Conservation (phyloP, 306 rosid genomes). For the Acacia crassicarpa region DNA sequence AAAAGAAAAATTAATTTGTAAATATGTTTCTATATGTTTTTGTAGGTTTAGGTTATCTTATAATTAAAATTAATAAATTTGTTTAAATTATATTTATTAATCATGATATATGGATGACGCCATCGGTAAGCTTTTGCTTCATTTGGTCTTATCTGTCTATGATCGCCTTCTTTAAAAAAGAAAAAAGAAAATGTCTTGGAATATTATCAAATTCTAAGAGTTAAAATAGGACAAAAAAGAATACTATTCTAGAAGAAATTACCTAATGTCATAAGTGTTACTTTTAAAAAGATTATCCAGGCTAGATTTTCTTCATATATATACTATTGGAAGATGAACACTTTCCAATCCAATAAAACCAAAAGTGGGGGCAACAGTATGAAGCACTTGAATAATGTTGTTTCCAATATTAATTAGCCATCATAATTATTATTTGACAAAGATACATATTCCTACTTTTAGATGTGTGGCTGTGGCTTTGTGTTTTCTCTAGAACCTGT, state of each 20-base stretch:
- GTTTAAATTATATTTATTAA: too few species aligned
- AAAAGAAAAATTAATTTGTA: too few species aligned
- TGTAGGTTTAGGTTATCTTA: neutral
- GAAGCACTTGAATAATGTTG: constrained; percentile 3
- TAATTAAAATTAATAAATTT: too few species aligned
- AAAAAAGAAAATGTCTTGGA: too few species aligned
- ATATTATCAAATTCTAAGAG: too few species aligned
- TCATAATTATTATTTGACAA: neutral
- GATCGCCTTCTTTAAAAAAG: too few species aligned
- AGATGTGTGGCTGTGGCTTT: neutral
- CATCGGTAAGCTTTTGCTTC: too few species aligned
- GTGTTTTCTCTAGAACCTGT: neutral
- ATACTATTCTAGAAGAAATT: neutral
- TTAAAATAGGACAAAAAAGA: too few species aligned
- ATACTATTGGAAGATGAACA: neutral
- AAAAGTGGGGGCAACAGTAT: neutral
- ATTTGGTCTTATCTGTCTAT: too few species aligned
- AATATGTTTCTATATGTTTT: too few species aligned
- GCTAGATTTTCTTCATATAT: neutral
- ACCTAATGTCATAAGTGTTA: neutral
- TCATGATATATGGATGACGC: too few species aligned
- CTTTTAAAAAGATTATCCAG: neutral
- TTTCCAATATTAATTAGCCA: neutral
- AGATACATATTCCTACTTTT: neutral
- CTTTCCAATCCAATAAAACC: neutral